Percentiles rank a stretch among this genome's conserved stretches.
Evolutionary conservation across 2,329 filamentous ascomycete genomes (phyloP).

Genomic region (Ascochyta lentis): DNA sequence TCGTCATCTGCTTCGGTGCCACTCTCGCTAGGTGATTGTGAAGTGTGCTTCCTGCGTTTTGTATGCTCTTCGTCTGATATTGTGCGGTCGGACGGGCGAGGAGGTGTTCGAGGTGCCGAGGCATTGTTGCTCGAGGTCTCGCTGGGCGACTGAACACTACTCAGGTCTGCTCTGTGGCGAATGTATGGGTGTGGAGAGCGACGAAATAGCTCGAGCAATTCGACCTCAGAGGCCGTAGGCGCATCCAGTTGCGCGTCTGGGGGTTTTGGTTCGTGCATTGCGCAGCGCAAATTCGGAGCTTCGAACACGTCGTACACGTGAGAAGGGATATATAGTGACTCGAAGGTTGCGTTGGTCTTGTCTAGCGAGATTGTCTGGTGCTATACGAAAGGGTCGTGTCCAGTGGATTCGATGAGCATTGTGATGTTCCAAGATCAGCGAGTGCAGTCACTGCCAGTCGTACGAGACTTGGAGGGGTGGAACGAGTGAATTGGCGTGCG

Average conservation of each 20-base stretch:
- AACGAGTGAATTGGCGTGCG: slow-evolving; percentile 8
- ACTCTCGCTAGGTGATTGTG: slow-evolving; percentile 73
- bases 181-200: slow-evolving; percentile 50
- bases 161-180: slow-evolving; percentile 39
- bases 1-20: slow-evolving; percentile 97
- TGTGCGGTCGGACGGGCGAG: slow-evolving; percentile 25
- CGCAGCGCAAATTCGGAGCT: slow-evolving; percentile 10
- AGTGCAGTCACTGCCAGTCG: slow-evolving; percentile 19
- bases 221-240: slow-evolving; percentile 30
- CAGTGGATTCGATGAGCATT: slow-evolving; percentile 21
- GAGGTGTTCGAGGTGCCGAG: slow-evolving; percentile 22
- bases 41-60: slow-evolving; percentile 35
- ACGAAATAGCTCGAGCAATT: slow-evolving; percentile 44
- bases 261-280: slow-evolving; percentile 24
- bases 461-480: neutral
- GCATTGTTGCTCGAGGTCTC: slow-evolving; percentile 27
- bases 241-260: slow-evolving; percentile 28
- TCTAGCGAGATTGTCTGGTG: slow-evolving; percentile 1
- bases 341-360: neutral
- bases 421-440: slow-evolving; percentile 3
- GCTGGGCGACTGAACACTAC: slow-evolving; percentile 25
- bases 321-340: neutral
- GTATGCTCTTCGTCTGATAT: slow-evolving; percentile 36
- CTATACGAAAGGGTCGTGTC: slow-evolving; percentile 19
- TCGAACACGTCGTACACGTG: slow-evolving; percentile 9